Evolutionary conservation across 352 stramenopile species (phyloP).

Genomic region (Pythium plurisporium): DNA sequence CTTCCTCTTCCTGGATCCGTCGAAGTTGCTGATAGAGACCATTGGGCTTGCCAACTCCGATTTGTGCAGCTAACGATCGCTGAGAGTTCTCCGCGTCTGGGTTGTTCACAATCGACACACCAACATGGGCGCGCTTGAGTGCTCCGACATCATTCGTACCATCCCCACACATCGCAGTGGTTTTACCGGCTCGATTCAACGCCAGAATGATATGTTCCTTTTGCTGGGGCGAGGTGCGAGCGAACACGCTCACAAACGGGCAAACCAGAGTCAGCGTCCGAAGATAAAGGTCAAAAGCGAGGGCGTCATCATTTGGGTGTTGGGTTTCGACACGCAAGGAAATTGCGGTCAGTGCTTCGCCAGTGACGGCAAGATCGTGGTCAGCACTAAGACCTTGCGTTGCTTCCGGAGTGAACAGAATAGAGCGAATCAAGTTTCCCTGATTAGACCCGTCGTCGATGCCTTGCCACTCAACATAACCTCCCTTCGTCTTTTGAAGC

Average conservation of each 20-base stretch:
- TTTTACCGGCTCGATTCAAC: slow-evolving; percentile 83
- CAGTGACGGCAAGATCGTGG: slow-evolving; percentile 39
- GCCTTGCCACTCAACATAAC: slow-evolving; percentile 24
- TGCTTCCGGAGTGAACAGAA: slow-evolving; percentile 17
- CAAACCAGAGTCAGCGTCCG: slow-evolving; percentile 22
- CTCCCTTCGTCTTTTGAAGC: slow-evolving; percentile 10
- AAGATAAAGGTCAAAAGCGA: slow-evolving; percentile 28
- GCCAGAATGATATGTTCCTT: slow-evolving; percentile 91
- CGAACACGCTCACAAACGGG: slow-evolving; percentile 79
- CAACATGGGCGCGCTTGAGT: slow-evolving; percentile 89
- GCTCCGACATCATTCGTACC: slow-evolving; percentile 94
- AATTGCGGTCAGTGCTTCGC: slow-evolving; percentile 27
- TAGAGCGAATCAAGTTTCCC: slow-evolving; percentile 1
- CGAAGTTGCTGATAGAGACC: slow-evolving; percentile 17
- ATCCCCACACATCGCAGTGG: slow-evolving; percentile 94
- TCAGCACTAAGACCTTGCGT: slow-evolving; percentile 11
- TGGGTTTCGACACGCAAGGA: slow-evolving; percentile 6
- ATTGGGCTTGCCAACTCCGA: slow-evolving; percentile 3
- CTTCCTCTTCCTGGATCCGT: slow-evolving; percentile 25
- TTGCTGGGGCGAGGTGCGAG: slow-evolving; percentile 87
- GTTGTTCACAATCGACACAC: slow-evolving; percentile 91
- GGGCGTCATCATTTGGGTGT: slow-evolving; percentile 18
- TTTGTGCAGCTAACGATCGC: slow-evolving; percentile 5
- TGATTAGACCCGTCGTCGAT: slow-evolving; percentile 23
- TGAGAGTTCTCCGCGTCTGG: slow-evolving; percentile 21